phyloP scores from a whole-genome alignment of 371 early-diverging fungal genomes.

The Mucor plumbeus region DNA sequence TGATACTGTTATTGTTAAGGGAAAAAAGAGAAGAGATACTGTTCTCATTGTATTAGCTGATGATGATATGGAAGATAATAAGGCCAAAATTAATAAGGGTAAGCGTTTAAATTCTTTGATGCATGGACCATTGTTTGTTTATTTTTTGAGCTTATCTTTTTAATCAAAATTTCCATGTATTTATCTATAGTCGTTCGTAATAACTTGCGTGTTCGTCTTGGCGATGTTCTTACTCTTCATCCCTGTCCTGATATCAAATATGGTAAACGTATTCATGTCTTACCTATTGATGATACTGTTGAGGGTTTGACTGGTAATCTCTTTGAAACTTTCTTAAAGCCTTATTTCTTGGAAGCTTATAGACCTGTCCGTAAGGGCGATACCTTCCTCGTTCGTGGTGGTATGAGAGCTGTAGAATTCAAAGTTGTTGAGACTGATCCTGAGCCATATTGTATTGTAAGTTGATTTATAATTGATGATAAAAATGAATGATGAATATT shows the following conservation, averaged over 20 bases:
- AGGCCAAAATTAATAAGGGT: constrained; percentile 95
- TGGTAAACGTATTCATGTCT: constrained; percentile 94
- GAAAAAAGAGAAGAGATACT: constrained; percentile 98
- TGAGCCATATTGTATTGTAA: constrained; percentile 95
- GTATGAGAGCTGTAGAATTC: constrained; percentile 99
- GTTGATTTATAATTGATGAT: constrained; percentile 46
- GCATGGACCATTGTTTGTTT: background rate
- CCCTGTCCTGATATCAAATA: constrained; percentile 95
- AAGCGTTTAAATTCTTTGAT: background rate
- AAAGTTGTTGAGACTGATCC: constrained; percentile 98
- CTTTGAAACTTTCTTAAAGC: constrained; percentile 97
- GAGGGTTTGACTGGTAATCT: constrained; percentile 97
- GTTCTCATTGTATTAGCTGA: constrained; percentile 94
- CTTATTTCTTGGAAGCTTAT: constrained; percentile 96
- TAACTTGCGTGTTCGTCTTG: constrained; percentile 97
- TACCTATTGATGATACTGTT: constrained; percentile 98
- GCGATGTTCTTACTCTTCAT: constrained; percentile 98
- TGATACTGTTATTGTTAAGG: constrained; percentile 96
- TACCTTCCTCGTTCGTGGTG: constrained; percentile 94
- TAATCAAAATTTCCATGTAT: background rate
- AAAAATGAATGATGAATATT: constrained; percentile 39
- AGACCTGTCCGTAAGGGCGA: constrained; percentile 96
- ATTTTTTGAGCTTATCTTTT: background rate
- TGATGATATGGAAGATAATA: constrained; percentile 90
- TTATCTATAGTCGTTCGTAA: constrained; percentile 83